A percentile compares a stretch with the other conserved stretches of the same genome.
Conservation (phyloP, 148 eudicot species). For the Chenopodium album region DNA sequence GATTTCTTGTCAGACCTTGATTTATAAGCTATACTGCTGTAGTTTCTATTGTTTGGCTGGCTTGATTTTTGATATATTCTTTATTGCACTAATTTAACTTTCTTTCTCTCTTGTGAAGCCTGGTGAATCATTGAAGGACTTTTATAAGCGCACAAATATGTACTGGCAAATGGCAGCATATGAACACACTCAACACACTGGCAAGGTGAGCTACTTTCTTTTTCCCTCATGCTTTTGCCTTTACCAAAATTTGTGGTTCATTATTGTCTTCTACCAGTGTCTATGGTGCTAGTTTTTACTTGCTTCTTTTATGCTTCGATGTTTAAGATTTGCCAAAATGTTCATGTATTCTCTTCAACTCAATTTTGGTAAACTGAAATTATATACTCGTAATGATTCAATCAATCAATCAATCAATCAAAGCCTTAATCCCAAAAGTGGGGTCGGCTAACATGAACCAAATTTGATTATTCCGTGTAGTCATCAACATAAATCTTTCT, state of each 20-base stretch:
- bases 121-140: slow-evolving; percentile 88
- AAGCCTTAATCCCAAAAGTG: too few relatives aligned
- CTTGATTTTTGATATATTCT: background rate
- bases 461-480: too few relatives aligned
- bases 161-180: slow-evolving; percentile 99
- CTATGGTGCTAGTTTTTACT: background rate
- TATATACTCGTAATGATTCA: too few relatives aligned
- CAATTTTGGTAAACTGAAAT: too few relatives aligned
- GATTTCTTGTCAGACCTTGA: background rate
- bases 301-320: background rate
- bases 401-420: too few relatives aligned
- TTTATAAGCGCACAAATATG: slow-evolving; percentile 83
- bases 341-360: too few relatives aligned
- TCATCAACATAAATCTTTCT: too few relatives aligned
- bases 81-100: background rate
- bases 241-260: background rate
- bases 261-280: background rate
- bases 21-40: background rate
- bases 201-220: slow-evolving; percentile 59
- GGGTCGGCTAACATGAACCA: too few relatives aligned
- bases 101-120: slow-evolving; percentile 50
- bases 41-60: background rate
- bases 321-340: too few relatives aligned
- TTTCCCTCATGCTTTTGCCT: slow-evolving; percentile 1
- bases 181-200: slow-evolving; percentile 98